A percentile compares a stretch with the other conserved stretches of the same genome.
Conservation (phyloP, 345 rosid species). For the Eucalyptus virginea region DNA sequence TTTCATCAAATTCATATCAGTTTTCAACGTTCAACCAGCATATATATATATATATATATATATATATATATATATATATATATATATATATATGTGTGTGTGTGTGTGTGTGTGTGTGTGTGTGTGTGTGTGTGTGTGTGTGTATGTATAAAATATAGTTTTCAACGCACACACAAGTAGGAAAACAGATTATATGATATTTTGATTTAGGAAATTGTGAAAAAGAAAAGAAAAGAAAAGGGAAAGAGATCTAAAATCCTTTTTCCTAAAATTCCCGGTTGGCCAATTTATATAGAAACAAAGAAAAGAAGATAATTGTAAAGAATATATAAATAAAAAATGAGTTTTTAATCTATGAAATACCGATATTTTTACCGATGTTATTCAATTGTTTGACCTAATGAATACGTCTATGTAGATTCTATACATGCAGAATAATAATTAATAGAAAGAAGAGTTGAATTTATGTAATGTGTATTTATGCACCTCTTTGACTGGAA, state of each 20-base stretch:
- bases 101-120: too few species aligned
- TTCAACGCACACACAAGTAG: not conserved
- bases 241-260: not conserved
- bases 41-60: too few species aligned
- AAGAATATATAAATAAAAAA: not conserved
- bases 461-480: not conserved
- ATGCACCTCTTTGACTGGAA: too few species aligned
- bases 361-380: not conserved
- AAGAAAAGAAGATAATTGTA: not conserved
- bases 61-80: too few species aligned
- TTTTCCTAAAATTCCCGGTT: not conserved
- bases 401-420: not conserved
- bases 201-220: not conserved
- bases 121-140: too few species aligned
- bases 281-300: not conserved
- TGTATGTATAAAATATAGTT: too few species aligned
- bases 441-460: not conserved
- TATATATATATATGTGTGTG: too few species aligned
- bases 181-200: not conserved
- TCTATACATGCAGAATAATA: not conserved
- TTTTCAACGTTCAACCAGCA: not conserved
- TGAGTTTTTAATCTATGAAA: not conserved
- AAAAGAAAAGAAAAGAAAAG: too few species aligned
- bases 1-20: not conserved
- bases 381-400: not conserved